phyloP scores from a whole-genome alignment of 2,329 filamentous ascomycete species.

The Diaporthe velutina region DNA sequence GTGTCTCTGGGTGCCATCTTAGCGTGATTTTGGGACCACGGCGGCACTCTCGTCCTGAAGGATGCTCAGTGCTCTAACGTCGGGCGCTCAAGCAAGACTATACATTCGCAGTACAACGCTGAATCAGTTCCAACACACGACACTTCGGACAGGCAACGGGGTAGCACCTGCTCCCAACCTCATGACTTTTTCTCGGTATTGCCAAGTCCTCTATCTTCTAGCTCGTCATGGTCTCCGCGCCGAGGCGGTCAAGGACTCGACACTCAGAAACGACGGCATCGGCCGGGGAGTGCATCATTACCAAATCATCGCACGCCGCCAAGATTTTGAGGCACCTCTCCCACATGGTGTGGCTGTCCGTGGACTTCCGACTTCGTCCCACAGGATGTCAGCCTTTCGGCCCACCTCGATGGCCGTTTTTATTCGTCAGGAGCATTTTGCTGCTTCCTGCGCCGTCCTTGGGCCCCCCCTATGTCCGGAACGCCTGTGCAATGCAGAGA shows the following conservation, averaged over 20 bases:
- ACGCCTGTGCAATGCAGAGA: conserved; percentile 56
- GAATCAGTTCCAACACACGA: conserved; percentile 21
- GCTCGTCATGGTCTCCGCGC: conserved; percentile 24
- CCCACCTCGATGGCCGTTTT: conserved; percentile 10
- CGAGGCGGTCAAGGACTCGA: conserved; percentile 32
- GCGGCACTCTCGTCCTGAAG: background rate
- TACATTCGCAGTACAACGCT: conserved; percentile 21
- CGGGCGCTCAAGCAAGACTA: conserved; percentile 1
- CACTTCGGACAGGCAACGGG: background rate
- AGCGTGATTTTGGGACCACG: background rate
- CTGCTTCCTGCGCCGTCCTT: conserved; percentile 25
- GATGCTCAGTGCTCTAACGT: background rate
- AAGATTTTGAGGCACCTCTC: conserved; percentile 26
- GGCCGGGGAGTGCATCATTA: conserved; percentile 15
- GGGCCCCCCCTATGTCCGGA: conserved; percentile 44
- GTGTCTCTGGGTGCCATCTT: background rate
- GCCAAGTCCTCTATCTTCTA: conserved; percentile 35
- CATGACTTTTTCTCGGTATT: conserved; percentile 29
- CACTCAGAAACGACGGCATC: conserved; percentile 18
- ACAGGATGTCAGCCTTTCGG: conserved; percentile 9
- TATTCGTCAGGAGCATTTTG: conserved; percentile 20
- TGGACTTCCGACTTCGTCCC: conserved; percentile 20
- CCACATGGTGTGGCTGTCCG: conserved; percentile 30
- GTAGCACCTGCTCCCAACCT: conserved; percentile 8
- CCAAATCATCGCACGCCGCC: conserved; percentile 31